Conservation (phyloP, 768 basidiomycete genomes). For the Mycena chlorophos region DNA sequence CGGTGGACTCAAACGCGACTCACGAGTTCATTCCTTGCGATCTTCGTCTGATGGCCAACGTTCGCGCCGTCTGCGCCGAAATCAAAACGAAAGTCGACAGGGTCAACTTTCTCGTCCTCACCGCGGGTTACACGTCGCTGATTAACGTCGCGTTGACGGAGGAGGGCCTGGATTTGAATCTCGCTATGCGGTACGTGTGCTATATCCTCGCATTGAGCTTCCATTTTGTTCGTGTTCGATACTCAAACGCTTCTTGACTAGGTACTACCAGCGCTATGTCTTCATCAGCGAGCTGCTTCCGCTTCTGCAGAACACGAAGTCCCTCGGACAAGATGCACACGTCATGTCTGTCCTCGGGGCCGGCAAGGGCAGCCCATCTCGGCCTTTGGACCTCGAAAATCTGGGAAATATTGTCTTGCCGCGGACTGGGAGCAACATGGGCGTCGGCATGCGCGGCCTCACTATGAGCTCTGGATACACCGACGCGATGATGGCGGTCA, state of each 20-base stretch:
- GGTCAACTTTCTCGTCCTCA: conserved; percentile 35
- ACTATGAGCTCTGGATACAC: conserved; percentile 23
- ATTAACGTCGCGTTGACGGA: conserved; percentile 30
- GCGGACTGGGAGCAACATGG: conserved; percentile 16
- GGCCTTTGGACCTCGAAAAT: conserved; percentile 30
- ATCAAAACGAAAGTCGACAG: conserved; percentile 27
- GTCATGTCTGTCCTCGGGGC: conserved; percentile 33
- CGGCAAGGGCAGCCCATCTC: conserved; percentile 23
- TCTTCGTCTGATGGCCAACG: conserved; percentile 34
- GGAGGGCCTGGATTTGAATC: conserved; percentile 36
- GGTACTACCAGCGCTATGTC: conserved; percentile 35
- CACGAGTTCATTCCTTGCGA: conserved; percentile 38
- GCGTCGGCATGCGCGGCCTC: conserved; percentile 15
- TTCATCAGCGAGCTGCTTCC: conserved; percentile 35
- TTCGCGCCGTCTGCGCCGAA: conserved; percentile 26
- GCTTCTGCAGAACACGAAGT: conserved; percentile 30
- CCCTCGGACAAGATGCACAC: conserved; percentile 36
- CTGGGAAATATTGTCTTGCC: conserved; percentile 28
- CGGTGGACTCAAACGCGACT: conserved; percentile 9
- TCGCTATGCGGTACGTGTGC: conserved; percentile 26
- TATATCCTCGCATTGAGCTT: background rate
- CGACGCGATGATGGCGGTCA: conserved; percentile 33
- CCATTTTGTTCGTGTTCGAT: background rate
- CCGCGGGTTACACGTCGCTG: conserved; percentile 29
- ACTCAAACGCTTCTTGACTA: background rate